A percentile compares a stretch with the other conserved stretches of the same genome.
phyloP scores from a whole-genome alignment of 805 yeast genomes.

The Millerozyma acaciae region DNA sequence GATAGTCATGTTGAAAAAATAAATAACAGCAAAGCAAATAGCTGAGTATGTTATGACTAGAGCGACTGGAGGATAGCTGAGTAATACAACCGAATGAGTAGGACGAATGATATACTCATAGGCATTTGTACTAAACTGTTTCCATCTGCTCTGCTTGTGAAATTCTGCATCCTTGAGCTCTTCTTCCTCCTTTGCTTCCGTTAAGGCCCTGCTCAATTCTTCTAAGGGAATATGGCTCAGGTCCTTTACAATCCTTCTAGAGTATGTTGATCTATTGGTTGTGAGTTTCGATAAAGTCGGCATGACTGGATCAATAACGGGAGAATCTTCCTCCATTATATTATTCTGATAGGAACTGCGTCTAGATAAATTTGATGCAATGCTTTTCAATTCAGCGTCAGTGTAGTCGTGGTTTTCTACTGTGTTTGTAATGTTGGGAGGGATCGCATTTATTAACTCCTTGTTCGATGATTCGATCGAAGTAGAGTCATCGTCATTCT shows the following conservation, averaged over 20 bases:
- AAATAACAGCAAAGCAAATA: slow-evolving; percentile 65
- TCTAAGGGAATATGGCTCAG: slow-evolving; percentile 12
- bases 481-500: slow-evolving; percentile 4
- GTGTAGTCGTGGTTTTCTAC: slow-evolving; percentile 6
- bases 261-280: slow-evolving; percentile 31
- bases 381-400: slow-evolving; percentile 23
- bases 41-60: slow-evolving; percentile 64
- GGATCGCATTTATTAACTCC: neutral
- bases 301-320: slow-evolving; percentile 36
- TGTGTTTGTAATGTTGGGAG: slow-evolving; percentile 1
- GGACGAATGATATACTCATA: slow-evolving; percentile 58
- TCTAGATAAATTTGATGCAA: slow-evolving; percentile 31
- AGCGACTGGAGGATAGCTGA: slow-evolving; percentile 71
- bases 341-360: slow-evolving; percentile 10
- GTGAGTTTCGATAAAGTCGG: slow-evolving; percentile 36
- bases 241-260: slow-evolving; percentile 23
- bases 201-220: slow-evolving; percentile 14
- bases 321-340: slow-evolving; percentile 20
- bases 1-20: slow-evolving; percentile 71
- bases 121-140: slow-evolving; percentile 20
- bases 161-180: slow-evolving; percentile 5
- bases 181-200: slow-evolving; percentile 2
- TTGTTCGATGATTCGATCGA: neutral
- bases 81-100: slow-evolving; percentile 53
- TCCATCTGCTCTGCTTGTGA: slow-evolving; percentile 11